Percentiles rank a stretch among this genome's conserved stretches.
phyloP scores from a whole-genome alignment of 306 rosid species.

The Pyrus pyrifolia region DNA sequence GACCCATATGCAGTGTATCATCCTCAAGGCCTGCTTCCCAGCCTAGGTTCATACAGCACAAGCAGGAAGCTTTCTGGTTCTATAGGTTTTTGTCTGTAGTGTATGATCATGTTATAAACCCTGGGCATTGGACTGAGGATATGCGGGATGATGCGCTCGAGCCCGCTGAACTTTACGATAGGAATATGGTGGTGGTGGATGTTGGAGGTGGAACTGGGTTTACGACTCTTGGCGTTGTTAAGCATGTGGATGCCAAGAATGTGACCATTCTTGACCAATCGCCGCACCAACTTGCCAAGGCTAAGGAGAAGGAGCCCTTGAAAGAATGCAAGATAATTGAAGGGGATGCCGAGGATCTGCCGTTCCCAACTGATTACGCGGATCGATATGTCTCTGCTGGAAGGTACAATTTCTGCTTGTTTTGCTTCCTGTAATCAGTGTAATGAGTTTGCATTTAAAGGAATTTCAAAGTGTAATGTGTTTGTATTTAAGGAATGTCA shows the following conservation, averaged over 20 bases:
- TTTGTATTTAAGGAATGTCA: neutral
- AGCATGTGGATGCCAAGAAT: slow-evolving; percentile 85
- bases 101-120: slow-evolving; percentile 81
- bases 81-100: slow-evolving; percentile 83
- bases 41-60: slow-evolving; percentile 91
- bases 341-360: slow-evolving; percentile 89
- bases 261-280: slow-evolving; percentile 92
- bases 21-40: slow-evolving; percentile 74
- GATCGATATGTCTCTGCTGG: slow-evolving; percentile 96
- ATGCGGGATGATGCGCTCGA: slow-evolving; percentile 94
- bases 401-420: slow-evolving; percentile 37
- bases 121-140: slow-evolving; percentile 95
- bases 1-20: slow-evolving; percentile 54
- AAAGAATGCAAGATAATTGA: slow-evolving; percentile 77
- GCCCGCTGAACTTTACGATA: slow-evolving; percentile 69
- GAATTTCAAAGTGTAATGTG: neutral
- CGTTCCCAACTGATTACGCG: slow-evolving; percentile 74
- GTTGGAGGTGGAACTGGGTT: slow-evolving; percentile 95
- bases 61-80: slow-evolving; percentile 94
- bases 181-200: slow-evolving; percentile 76
- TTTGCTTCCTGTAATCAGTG: neutral
- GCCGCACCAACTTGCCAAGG: slow-evolving; percentile 97
- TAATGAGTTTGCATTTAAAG: neutral
- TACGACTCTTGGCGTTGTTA: slow-evolving; percentile 80
- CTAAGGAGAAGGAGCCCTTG: slow-evolving; percentile 75